Conservation (phyloP, 2,329 filamentous ascomycete genomes). For the Arthroderma sp. region DNA sequence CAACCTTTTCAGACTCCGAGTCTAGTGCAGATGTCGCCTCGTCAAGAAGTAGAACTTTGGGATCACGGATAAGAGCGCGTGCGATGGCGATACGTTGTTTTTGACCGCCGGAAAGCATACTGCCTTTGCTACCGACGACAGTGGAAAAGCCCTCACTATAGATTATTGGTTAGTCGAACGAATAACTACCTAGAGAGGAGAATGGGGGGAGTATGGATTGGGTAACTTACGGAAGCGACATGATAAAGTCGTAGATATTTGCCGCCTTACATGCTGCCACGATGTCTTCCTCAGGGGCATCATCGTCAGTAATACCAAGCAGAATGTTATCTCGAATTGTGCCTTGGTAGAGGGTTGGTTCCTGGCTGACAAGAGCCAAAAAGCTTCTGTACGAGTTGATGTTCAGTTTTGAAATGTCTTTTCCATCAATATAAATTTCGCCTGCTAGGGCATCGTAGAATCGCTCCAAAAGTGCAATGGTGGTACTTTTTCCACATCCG, state of each 20-base stretch:
- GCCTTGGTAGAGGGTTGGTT: slow-evolving; percentile 88
- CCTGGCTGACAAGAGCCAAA: slow-evolving; percentile 82
- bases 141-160: slow-evolving; percentile 64
- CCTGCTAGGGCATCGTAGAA: slow-evolving; percentile 86
- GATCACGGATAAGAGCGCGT: slow-evolving; percentile 77
- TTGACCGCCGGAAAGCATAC: slow-evolving; percentile 76
- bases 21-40: slow-evolving; percentile 52
- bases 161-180: slow-evolving; percentile 9
- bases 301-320: slow-evolving; percentile 55
- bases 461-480: slow-evolving; percentile 78
- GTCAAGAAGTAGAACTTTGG: slow-evolving; percentile 72
- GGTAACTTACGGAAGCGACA: slow-evolving; percentile 53
- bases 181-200: slow-evolving; percentile 3
- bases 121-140: slow-evolving; percentile 73
- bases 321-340: slow-evolving; percentile 84
- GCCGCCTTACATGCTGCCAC: slow-evolving; percentile 73
- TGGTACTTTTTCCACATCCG: slow-evolving; percentile 88
- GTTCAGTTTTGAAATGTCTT: slow-evolving; percentile 68
- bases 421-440: slow-evolving; percentile 66
- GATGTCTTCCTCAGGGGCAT: slow-evolving; percentile 58
- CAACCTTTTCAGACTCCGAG: slow-evolving; percentile 38
- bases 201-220: not conserved
- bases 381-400: slow-evolving; percentile 73
- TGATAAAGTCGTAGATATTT: slow-evolving; percentile 82
- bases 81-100: slow-evolving; percentile 93